phyloP scores from a whole-genome alignment of 176 grass and related monocot species.

The Urochloa ruziziensis region DNA sequence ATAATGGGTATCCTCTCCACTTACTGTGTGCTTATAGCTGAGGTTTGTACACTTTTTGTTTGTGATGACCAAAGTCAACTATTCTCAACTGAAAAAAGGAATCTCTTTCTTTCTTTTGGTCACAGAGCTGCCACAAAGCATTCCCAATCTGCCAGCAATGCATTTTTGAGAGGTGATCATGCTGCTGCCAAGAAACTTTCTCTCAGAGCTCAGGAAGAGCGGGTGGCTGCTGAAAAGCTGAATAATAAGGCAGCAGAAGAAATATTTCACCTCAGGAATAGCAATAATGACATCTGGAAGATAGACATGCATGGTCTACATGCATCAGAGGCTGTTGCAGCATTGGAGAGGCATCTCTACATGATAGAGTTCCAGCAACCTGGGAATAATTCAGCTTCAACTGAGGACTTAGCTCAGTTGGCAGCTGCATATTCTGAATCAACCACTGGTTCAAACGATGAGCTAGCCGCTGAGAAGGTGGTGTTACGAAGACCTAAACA shows the following conservation, averaged over 20 bases:
- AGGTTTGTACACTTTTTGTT: neutral
- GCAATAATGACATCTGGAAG: conserved; percentile 60
- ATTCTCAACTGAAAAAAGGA: neutral
- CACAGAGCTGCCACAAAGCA: conserved; percentile 73
- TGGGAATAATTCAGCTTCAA: conserved; percentile 25
- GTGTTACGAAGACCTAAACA: conserved; percentile 47
- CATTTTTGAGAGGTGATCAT: conserved; percentile 75
- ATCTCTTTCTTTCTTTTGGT: conserved; percentile 18
- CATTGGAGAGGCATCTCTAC: conserved; percentile 57
- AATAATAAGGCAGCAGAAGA: conserved; percentile 75
- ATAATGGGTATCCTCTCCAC: neutral
- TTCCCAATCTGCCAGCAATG: conserved; percentile 79
- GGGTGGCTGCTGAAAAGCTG: conserved; percentile 57
- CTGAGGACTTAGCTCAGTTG: conserved; percentile 26
- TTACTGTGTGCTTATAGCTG: neutral
- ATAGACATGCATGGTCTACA: conserved; percentile 89
- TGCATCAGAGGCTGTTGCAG: conserved; percentile 73
- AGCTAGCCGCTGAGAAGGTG: conserved; percentile 24
- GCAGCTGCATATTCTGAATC: conserved; percentile 4
- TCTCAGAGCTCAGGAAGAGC: conserved; percentile 55
- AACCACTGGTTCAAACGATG: conserved; percentile 16
- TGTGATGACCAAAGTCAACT: neutral
- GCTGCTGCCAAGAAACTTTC: conserved; percentile 62
- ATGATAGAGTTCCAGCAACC: conserved; percentile 52
- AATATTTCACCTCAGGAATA: conserved; percentile 73